phyloP scores from a whole-genome alignment of 2,329 filamentous ascomycete genomes.

The Stenocarpella maydis region DNA sequence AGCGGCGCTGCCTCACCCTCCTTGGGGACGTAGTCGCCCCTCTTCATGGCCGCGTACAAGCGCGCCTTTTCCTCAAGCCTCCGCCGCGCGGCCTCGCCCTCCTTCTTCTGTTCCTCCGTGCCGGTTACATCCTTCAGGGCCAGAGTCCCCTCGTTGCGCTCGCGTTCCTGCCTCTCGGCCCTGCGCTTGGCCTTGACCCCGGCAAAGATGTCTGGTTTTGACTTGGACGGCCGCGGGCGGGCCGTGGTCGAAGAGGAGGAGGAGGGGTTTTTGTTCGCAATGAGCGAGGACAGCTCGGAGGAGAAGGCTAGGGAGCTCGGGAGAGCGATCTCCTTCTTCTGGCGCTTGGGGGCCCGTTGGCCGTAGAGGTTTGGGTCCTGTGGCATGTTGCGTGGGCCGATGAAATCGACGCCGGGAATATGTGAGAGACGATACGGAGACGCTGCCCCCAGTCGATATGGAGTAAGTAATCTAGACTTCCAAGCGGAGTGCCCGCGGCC shows the following conservation, averaged over 20 bases:
- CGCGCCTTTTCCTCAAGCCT: conserved; percentile 92
- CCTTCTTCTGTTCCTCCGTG: conserved; percentile 69
- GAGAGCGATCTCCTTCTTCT: conserved; percentile 73
- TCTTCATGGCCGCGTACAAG: conserved; percentile 88
- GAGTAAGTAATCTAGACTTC: neutral
- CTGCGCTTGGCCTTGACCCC: conserved; percentile 54
- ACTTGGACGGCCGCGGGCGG: conserved; percentile 61
- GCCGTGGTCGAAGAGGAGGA: conserved; percentile 49
- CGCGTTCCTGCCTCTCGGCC: conserved; percentile 67
- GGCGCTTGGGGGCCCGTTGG: conserved; percentile 73
- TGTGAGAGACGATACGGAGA: conserved; percentile 3
- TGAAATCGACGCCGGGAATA: neutral
- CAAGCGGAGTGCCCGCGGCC: neutral
- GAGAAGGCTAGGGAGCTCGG: conserved; percentile 83
- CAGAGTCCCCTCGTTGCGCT: conserved; percentile 58
- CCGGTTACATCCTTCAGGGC: conserved; percentile 61
- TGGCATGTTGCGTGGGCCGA: conserved; percentile 53
- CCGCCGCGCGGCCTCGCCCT: conserved; percentile 75
- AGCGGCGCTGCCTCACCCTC: conserved; percentile 72
- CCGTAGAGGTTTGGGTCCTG: conserved; percentile 81
- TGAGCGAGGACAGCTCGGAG: conserved; percentile 85
- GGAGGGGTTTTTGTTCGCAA: conserved; percentile 51
- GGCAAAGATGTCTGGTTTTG: conserved; percentile 75
- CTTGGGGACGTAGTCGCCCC: conserved; percentile 79
- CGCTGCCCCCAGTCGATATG: neutral